Percentiles rank a stretch among this genome's conserved stretches.
Conservation (phyloP, 768 basidiomycete genomes). For the Lactarius psammicola region DNA sequence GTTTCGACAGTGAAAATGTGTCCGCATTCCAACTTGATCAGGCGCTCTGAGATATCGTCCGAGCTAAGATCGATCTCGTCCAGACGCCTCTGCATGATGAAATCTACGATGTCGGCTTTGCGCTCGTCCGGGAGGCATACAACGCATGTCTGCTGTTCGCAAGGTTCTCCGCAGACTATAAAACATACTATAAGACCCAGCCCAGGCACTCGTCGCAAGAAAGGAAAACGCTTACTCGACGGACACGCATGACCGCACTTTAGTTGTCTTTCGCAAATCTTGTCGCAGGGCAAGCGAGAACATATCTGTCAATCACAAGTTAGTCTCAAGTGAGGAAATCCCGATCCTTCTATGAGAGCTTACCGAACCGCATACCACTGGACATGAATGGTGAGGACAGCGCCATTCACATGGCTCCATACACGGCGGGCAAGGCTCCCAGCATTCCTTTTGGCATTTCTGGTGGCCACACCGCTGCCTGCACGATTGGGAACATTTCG, state of each 20-base stretch:
- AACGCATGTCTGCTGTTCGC: slow-evolving; percentile 36
- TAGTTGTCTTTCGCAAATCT: slow-evolving; percentile 34
- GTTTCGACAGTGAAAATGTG: slow-evolving; percentile 44
- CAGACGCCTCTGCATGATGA: slow-evolving; percentile 37
- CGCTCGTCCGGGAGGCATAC: slow-evolving; percentile 33
- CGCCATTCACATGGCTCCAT: slow-evolving; percentile 38
- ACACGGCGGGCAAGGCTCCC: slow-evolving; percentile 37
- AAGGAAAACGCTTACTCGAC: slow-evolving; percentile 33
- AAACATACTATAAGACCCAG: neutral
- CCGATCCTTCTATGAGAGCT: slow-evolving; percentile 16
- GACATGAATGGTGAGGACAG: slow-evolving; percentile 38
- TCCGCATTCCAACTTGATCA: slow-evolving; percentile 37
- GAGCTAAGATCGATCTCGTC: slow-evolving; percentile 32
- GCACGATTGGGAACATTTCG: slow-evolving; percentile 32
- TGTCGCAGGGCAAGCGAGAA: slow-evolving; percentile 40
- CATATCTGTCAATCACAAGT: slow-evolving; percentile 34
- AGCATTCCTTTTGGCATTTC: slow-evolving; percentile 35
- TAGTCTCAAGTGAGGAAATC: neutral
- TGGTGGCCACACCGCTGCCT: slow-evolving; percentile 35
- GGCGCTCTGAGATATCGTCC: slow-evolving; percentile 34
- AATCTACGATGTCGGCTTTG: slow-evolving; percentile 38
- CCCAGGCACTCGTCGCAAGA: neutral
- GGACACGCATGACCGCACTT: slow-evolving; percentile 41
- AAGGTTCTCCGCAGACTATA: slow-evolving; percentile 42
- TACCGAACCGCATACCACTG: slow-evolving; percentile 40